Base-by-base conservation (phyloP, 306 rosid species). In the Luffa acutangula region DNA sequence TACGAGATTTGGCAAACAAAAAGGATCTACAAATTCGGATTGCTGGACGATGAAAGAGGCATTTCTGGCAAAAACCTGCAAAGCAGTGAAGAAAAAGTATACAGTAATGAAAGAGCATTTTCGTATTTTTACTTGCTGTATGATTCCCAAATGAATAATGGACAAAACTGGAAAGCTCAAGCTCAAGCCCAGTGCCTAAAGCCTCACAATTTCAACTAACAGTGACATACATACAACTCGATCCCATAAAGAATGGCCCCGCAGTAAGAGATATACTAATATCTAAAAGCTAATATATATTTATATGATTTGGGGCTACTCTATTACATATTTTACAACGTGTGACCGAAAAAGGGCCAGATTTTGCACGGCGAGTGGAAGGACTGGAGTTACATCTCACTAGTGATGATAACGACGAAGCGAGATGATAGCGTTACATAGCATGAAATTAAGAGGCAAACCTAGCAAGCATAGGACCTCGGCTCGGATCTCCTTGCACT, bases 141-240 rank as follows among this genome's bases (percentile, higher is more conserved):
- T n/a, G 51, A 45, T 71, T 72, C 56, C 48, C 42, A 72, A 48
- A 31, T 72, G 20, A 48, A 72, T 13, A 46, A 25, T 72, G 64
- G 36, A 66, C 87, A 87, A 85, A 85, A 88, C 62, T 80, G 79
- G 64, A 49, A 85, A 82, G 85, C 82, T 81, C 82, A 85, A 82
- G 85, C 82, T 80, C 82, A 79, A 82, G 58, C 84, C 87, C 81
- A 84, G 36, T 57, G 67, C 63, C 75, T 67, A 75, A 81, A 75
- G 84, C 84, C 81, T 81, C 73, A 75, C 70, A 76, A 69, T 34
- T 80, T 82, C 80, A 84, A 81, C 75, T 37, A 62, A 59, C 7
- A 51, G 43, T 49, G 53, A 75, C 84, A 77, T 77, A 77, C 84
- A 81, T 83, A 79, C 79, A 84, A 82, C 76, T 65, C 78, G 84